A percentile compares a stretch with the other conserved stretches of the same genome.
phyloP scores from a whole-genome alignment of 2,329 filamentous ascomycete species.

The Neoascochyta sp. region DNA sequence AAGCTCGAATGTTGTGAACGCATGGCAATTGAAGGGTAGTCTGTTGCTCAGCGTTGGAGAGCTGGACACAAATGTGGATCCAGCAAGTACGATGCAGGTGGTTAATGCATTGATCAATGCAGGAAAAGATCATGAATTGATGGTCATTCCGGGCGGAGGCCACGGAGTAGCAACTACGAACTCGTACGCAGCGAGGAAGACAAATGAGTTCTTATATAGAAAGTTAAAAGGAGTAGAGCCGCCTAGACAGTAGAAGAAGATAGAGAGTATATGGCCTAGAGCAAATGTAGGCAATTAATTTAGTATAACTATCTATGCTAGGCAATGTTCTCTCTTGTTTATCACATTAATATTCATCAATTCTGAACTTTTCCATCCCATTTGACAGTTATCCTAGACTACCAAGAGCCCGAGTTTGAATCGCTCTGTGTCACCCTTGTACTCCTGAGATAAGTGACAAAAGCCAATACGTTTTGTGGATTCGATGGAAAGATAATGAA shows the following conservation, averaged over 20 bases:
- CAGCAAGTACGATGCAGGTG: constrained; percentile 26
- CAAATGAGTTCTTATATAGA: constrained; percentile 16
- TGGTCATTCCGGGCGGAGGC: constrained; percentile 18
- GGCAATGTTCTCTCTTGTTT: too few species aligned
- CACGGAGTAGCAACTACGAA: constrained; percentile 13
- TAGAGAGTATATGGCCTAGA: too few species aligned
- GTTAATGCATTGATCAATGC: constrained; percentile 18
- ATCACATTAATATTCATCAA: too few species aligned
- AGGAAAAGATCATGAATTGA: constrained; percentile 21
- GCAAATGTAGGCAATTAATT: too few species aligned
- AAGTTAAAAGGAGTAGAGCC: constrained; percentile 11
- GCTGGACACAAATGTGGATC: constrained; percentile 31
- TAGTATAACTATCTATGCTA: too few species aligned
- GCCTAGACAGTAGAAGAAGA: constrained; percentile 5
- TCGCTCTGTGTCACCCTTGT: too few species aligned
- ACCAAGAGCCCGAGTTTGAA: too few species aligned
- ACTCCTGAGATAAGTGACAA: too few species aligned
- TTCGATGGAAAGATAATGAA: too few species aligned
- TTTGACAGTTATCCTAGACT: too few species aligned
- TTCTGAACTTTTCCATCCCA: too few species aligned
- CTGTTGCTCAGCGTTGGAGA: constrained; percentile 31
- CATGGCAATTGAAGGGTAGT: constrained; percentile 14
- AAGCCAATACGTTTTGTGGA: too few species aligned
- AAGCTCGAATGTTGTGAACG: constrained; percentile 24
- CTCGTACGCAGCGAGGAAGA: constrained; percentile 13